Conservation (phyloP, 345 rosid genomes). For the Corchorus olitorius region DNA sequence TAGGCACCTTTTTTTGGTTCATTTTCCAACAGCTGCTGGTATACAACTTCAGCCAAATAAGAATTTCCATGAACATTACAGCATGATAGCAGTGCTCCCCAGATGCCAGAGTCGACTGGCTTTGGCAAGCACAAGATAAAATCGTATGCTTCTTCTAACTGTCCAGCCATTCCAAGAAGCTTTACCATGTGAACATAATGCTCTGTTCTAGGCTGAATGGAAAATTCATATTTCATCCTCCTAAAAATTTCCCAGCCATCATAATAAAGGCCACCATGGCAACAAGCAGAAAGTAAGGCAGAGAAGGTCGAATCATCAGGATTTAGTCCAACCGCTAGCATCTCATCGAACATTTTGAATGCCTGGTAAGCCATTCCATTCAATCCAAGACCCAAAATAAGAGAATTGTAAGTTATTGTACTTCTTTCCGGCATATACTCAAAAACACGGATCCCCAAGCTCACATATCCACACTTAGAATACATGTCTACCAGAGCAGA, state of each 20-base stretch:
- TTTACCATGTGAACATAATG: constrained; percentile 79
- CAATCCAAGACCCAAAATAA: constrained; percentile 71
- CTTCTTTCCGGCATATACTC: constrained; percentile 44
- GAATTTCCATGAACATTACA: constrained; percentile 60
- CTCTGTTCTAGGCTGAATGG: constrained; percentile 55
- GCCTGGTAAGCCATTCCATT: constrained; percentile 68
- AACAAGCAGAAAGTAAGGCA: constrained; percentile 77
- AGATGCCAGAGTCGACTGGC: constrained; percentile 75
- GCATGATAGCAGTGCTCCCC: constrained; percentile 86
- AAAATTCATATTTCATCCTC: constrained; percentile 70
- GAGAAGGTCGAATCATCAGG: constrained; percentile 79
- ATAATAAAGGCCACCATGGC: constrained; percentile 69
- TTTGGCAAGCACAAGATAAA: constrained; percentile 54
- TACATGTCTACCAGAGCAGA: constrained; percentile 85
- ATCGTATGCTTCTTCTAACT: constrained; percentile 67
- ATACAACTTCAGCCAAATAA: constrained; percentile 65
- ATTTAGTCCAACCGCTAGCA: constrained; percentile 45
- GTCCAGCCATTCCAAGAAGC: constrained; percentile 75
- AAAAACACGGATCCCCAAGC: constrained; percentile 51
- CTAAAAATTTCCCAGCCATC: constrained; percentile 60
- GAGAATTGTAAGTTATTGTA: constrained; percentile 63
- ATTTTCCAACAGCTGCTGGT: constrained; percentile 47
- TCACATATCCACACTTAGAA: constrained; percentile 69
- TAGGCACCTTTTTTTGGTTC: constrained; percentile 63
- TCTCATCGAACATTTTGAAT: constrained; percentile 58